Base-by-base conservation (phyloP, 805 yeast genomes). In the Candida parachauliodes region DNA sequence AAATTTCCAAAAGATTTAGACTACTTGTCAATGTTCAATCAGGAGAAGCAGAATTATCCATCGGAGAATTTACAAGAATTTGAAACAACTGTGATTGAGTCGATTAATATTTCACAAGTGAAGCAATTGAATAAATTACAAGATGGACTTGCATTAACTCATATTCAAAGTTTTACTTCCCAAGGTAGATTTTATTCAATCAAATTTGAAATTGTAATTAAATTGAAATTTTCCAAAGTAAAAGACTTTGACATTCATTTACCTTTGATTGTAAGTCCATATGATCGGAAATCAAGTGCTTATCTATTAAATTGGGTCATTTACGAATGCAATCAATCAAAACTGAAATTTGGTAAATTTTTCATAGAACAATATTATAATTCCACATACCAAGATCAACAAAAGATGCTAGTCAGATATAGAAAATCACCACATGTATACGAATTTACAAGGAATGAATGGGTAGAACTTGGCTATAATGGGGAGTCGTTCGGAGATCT, bases 261-360 rank as follows among this genome's bases (percentile, higher is more conserved):
- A 16, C 83, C 82, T 1, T 56, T 81, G 4, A 73, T 74, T 1
- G 64, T 81, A 0, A 63, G 80, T 19, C 79, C 81, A 2, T 77
- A 71, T 60, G 71, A 76, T 46, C 54, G 72, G 25, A 46, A 54
- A 2, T 67, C 74, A 46, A 61, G 79, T 28, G 69, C 64, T 23
- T 69, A 76, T 40, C 51, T 79, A 9, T 62, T 79, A 39, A 67
- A 65, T 42, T 70, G 82, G 72, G 76, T 80, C 12, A 45, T 67
- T 41, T 63, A 68, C 34, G 82, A 80, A 51, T 73, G 76, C 37
- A 74, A 70, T 26, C 41, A 60, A 17, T 76, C 83, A 1, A 51
- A 53, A 8, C 46, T 44, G 16, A 40, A 34, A 21, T 68, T 65
- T 47, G 72, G 74, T n/a, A 53, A 48, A 28, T 52, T 48, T 6